Percentiles rank a stretch among this genome's conserved stretches.
Conservation (phyloP, 495 filamentous ascomycete species). For the Tuber calosporum region DNA sequence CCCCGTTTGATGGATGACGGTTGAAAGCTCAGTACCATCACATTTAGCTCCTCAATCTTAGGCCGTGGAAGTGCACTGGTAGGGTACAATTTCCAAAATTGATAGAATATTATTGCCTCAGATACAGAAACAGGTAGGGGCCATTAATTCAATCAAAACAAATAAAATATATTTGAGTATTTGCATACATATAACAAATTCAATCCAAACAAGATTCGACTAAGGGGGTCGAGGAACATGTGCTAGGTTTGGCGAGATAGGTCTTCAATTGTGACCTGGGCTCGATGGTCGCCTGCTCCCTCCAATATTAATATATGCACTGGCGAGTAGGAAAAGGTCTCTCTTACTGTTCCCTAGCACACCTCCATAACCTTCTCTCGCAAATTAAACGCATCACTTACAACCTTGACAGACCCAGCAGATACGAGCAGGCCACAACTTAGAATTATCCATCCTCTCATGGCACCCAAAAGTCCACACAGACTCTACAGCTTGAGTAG, state of each 20-base stretch:
- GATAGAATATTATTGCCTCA: not conserved
- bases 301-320: not conserved
- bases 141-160: not conserved
- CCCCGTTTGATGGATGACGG: not conserved
- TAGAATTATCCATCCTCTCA: constrained; percentile 34
- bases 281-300: not conserved
- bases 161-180: not conserved
- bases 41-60: not conserved
- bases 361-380: not conserved
- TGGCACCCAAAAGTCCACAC: constrained; percentile 41
- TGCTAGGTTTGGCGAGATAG: not conserved
- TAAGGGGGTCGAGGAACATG: not conserved
- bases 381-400: constrained; percentile 11
- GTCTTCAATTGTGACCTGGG: not conserved
- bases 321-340: not conserved
- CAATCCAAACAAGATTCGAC: not conserved
- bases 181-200: not conserved
- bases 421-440: constrained; percentile 37
- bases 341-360: not conserved
- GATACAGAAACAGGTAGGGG: not conserved
- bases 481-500: constrained; percentile 18
- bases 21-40: not conserved
- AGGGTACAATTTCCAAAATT: not conserved
- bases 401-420: constrained; percentile 40
- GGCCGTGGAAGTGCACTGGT: not conserved